Percentiles rank a stretch among this genome's conserved stretches.
phyloP scores from a whole-genome alignment of 352 stramenopile species.

The Plasmopara muralis region DNA sequence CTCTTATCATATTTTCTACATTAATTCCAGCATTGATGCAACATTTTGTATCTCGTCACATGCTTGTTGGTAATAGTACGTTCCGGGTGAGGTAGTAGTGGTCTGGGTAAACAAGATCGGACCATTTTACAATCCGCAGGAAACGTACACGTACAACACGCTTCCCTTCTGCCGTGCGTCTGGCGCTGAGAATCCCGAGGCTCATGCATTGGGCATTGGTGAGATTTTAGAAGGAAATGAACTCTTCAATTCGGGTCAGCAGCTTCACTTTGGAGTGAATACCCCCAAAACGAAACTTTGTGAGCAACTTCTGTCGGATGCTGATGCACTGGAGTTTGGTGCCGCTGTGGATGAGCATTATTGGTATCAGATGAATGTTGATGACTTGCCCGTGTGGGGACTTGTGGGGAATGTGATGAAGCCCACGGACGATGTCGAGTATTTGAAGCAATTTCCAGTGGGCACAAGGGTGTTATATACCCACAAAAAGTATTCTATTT shows the following conservation, averaged over 20 bases:
- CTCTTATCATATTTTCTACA: not conserved
- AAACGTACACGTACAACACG: conserved; percentile 99
- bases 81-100: conserved; percentile 67
- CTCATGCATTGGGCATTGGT: conserved; percentile 87
- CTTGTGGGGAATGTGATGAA: conserved; percentile 97
- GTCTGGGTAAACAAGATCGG: conserved; percentile 98
- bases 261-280: conserved; percentile 70
- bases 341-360: conserved; percentile 93
- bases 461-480: conserved; percentile 92
- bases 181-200: conserved; percentile 83
- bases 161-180: conserved; percentile 94
- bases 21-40: not conserved
- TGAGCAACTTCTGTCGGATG: conserved; percentile 59
- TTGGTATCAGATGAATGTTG: conserved; percentile 99
- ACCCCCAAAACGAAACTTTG: conserved; percentile 64
- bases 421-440: conserved; percentile 72
- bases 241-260: conserved; percentile 89
- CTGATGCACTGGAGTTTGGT: conserved; percentile 72
- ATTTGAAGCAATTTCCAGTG: conserved; percentile 77
- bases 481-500: conserved; percentile 94
- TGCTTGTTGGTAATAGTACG: conserved; percentile 38
- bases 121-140: conserved; percentile 95
- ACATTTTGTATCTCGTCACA: not conserved
- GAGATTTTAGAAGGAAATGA: conserved; percentile 95
- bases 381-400: conserved; percentile 97